Conservation (phyloP, 2,329 filamentous ascomycete species). For the Paraphaeosphaeria sporulosa region DNA sequence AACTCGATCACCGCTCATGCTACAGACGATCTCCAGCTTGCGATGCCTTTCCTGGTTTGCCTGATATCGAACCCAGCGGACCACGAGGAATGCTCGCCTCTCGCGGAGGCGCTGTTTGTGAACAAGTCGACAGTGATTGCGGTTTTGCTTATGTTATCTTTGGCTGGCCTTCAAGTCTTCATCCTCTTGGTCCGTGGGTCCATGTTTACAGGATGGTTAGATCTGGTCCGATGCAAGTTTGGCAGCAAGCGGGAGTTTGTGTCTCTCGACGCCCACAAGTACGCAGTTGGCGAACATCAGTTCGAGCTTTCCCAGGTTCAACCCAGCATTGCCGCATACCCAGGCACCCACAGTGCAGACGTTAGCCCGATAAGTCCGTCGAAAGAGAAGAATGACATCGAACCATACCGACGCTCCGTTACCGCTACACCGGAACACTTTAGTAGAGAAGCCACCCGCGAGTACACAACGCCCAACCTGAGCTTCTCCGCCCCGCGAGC, state of each 20-base stretch:
- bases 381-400: slow-evolving; percentile 26
- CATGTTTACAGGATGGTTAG: slow-evolving; percentile 85
- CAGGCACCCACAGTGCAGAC: slow-evolving; percentile 37
- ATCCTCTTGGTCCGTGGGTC: slow-evolving; percentile 81
- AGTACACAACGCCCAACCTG: slow-evolving; percentile 47
- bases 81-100: slow-evolving; percentile 70
- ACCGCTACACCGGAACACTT: slow-evolving; percentile 47
- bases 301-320: slow-evolving; percentile 48
- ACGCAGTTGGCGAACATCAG: slow-evolving; percentile 39
- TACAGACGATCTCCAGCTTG: slow-evolving; percentile 63
- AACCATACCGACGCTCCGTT: slow-evolving; percentile 28
- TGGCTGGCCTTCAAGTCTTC: slow-evolving; percentile 85
- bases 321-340: slow-evolving; percentile 25
- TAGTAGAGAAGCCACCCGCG: slow-evolving; percentile 44
- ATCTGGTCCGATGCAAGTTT: slow-evolving; percentile 63
- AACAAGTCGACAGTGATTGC: slow-evolving; percentile 80
- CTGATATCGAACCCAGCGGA: slow-evolving; percentile 66
- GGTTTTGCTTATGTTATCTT: slow-evolving; percentile 79
- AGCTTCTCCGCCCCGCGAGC: slow-evolving; percentile 54
- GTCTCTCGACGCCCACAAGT: slow-evolving; percentile 73
- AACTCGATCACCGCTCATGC: slow-evolving; percentile 67
- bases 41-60: slow-evolving; percentile 74
- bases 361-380: slow-evolving; percentile 27
- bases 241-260: slow-evolving; percentile 80
- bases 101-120: slow-evolving; percentile 70